These are phyloP conservation scores for Sclerotinia minor DNA, from an alignment of 2,329 filamentous ascomycete species.

Conservation along the genomic window DNA sequence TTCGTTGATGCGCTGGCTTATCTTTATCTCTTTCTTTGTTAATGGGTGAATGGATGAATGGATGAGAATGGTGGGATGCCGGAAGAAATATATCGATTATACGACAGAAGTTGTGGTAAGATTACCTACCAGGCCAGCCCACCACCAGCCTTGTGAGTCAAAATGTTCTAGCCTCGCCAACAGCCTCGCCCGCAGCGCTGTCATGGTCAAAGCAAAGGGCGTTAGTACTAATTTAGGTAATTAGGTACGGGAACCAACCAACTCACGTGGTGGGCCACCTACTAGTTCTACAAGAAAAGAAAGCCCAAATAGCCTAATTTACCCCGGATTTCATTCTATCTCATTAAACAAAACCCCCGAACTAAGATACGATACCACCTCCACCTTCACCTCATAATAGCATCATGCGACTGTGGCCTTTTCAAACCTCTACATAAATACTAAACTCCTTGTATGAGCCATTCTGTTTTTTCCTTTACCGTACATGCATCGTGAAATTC, in stretches of 20 bases:
- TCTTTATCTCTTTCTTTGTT: no score
- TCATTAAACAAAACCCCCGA: background rate
- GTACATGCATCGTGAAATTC: conserved; percentile 9
- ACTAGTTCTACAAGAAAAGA: no score
- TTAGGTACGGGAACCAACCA: no score
- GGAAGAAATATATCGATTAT: background rate
- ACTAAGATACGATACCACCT: background rate
- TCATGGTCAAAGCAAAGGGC: background rate
- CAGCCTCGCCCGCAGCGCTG: no score
- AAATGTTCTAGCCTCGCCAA: background rate
- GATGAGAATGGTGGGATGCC: background rate
- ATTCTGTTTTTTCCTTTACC: background rate
- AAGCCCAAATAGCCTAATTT: background rate
- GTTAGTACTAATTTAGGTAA: no score
- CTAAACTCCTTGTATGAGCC: background rate
- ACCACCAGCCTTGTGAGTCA: background rate
- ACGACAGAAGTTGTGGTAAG: no score
- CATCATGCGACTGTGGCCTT: conserved; percentile 26
- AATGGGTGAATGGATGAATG: background rate
- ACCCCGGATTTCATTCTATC: conserved; percentile 22
- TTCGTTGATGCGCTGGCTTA: background rate
- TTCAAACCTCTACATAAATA: conserved; percentile 18
- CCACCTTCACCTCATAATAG: conserved; percentile 14
- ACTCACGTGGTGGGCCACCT: no score
- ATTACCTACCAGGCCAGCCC: background rate